phyloP scores from a whole-genome alignment of 2,329 filamentous ascomycete genomes.

The Fusarium incarnatum region DNA sequence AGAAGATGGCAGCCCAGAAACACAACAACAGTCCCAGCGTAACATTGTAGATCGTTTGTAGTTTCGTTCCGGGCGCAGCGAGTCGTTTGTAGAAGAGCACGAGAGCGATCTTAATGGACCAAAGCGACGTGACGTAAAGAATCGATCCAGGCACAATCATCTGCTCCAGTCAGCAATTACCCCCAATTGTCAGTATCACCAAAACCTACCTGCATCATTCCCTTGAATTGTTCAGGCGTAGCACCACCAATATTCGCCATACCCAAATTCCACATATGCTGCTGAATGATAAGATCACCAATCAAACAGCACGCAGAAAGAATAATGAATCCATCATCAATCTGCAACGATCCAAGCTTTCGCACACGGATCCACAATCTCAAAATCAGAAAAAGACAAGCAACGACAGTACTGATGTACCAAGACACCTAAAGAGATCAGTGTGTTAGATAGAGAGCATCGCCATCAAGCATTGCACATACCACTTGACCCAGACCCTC shows the following conservation, averaged over 20 bases:
- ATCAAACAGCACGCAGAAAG: slow-evolving; percentile 37
- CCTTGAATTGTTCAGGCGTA: slow-evolving; percentile 38
- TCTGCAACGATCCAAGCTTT: slow-evolving; percentile 27
- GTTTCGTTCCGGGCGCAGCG: slow-evolving; percentile 50
- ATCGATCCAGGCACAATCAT: slow-evolving; percentile 56
- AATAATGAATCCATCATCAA: slow-evolving; percentile 39
- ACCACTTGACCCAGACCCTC: slow-evolving; percentile 44
- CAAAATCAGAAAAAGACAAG: slow-evolving; percentile 31
- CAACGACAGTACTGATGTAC: slow-evolving; percentile 41
- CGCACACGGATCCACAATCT: slow-evolving; percentile 38
- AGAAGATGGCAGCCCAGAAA: slow-evolving; percentile 52
- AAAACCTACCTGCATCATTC: slow-evolving; percentile 42
- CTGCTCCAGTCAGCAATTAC: slow-evolving; percentile 15
- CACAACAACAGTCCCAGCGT: slow-evolving; percentile 48
- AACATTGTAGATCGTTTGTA: slow-evolving; percentile 54
- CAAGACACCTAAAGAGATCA: slow-evolving; percentile 34
- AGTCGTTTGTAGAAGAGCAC: slow-evolving; percentile 57
- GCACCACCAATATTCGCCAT: slow-evolving; percentile 44
- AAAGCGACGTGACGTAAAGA: slow-evolving; percentile 55
- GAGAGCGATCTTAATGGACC: slow-evolving; percentile 56
- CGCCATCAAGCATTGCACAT: not conserved
- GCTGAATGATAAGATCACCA: slow-evolving; percentile 41
- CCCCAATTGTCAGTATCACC: not conserved
- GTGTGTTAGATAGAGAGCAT: not conserved
- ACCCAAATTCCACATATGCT: slow-evolving; percentile 43